Base-by-base conservation (phyloP, 2,329 filamentous ascomycete genomes). In the Thyridium curvatum region DNA sequence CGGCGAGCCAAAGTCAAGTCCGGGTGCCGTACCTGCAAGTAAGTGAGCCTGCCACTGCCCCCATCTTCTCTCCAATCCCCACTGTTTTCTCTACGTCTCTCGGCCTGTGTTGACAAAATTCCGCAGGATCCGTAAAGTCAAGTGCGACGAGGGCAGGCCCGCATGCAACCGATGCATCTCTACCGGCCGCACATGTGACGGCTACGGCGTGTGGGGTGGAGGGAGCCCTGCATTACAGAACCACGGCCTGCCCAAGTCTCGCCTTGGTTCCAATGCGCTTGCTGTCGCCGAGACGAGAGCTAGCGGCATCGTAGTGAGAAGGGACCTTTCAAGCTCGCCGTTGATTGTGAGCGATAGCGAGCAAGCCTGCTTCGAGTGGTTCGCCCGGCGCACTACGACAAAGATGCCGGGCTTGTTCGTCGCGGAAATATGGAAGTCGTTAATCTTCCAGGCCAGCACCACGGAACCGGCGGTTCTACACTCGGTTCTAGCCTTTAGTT, bases 291-390 rank as follows among this genome's bases (percentile, higher is more conserved):
- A 26, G 21, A 26, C 6, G 21, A 26, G 10, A 6, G 10, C 6
- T 26, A 26, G 6, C 21, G 21, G 21, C 21, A 6, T 26, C 21
- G 21, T 26, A 6, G 10, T 26, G 6, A 26, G 10, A 6, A 26
- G 10, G 21, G 21, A 26, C 10, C 21, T 26, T 10, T 26, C 21
- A 10, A 26, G 21, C 21, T 26, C 21, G 21, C 21, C 21, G 21
- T 13, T 34, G 10, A 32, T 41, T 4, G 28, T 39, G n/a, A 51
- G 21, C 40, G 35, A 41, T 7, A 53, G 60, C 16, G 61, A 67
- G 31, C 46, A 47, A 9, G 39, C 39, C 2, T 58, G 51, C 41
- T 60, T 68, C 14, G 59, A 65, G n/a, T 71, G 66, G 59, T 72
- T 73, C 50, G 55, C 55, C 13, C 49, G 50, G 18, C 59, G 59